Evolutionary conservation across 2,329 filamentous ascomycete genomes (phyloP).

Genomic region (Rachicladosporium sp.): DNA sequence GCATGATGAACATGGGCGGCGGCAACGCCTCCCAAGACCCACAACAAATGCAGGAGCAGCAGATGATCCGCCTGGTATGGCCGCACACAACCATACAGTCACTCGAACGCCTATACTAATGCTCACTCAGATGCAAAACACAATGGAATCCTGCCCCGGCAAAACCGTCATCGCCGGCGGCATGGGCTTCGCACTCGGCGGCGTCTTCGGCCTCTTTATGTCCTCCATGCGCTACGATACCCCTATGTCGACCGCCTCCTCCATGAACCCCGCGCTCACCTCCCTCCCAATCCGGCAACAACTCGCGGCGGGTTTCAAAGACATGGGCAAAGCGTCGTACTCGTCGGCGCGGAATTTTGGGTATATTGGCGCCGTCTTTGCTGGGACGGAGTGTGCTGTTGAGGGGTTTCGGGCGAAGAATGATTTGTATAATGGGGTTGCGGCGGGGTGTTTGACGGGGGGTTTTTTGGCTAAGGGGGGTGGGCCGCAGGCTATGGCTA

Average conservation of each 20-base stretch:
- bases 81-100: too few species aligned
- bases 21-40: too few species aligned
- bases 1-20: too few species aligned
- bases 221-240: slow-evolving; percentile 98
- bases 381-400: slow-evolving; percentile 89
- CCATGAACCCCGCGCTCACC: slow-evolving; percentile 38
- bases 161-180: slow-evolving; percentile 84
- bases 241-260: slow-evolving; percentile 49
- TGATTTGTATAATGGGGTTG: slow-evolving; percentile 76
- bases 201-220: slow-evolving; percentile 95
- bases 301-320: slow-evolving; percentile 73
- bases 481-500: slow-evolving; percentile 74
- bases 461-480: slow-evolving; percentile 76
- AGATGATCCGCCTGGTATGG: too few species aligned
- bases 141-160: slow-evolving; percentile 83
- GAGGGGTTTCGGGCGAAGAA: slow-evolving; percentile 90
- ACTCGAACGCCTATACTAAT: too few species aligned
- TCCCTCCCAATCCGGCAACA: slow-evolving; percentile 72
- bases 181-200: slow-evolving; percentile 89
- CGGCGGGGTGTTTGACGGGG: slow-evolving; percentile 81
- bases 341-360: slow-evolving; percentile 90
- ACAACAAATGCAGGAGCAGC: too few species aligned
- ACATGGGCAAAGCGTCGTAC: slow-evolving; percentile 79
- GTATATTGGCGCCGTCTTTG: slow-evolving; percentile 80
- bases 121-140: slow-evolving; percentile 53